phyloP scores from a whole-genome alignment of 345 rosid species.

The Brassica juncea region DNA sequence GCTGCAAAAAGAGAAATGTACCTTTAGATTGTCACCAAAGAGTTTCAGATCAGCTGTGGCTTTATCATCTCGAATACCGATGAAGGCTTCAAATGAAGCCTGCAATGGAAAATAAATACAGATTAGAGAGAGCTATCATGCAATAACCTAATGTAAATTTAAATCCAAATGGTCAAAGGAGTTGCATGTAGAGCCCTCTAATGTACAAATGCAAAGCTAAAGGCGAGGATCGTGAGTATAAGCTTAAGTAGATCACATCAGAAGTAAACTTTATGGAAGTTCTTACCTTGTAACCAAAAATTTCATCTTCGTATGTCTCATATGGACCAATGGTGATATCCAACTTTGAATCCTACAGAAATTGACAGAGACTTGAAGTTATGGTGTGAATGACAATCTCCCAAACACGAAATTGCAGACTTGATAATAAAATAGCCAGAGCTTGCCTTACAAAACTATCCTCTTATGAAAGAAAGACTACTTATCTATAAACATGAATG shows the following conservation, averaged over 20 bases:
- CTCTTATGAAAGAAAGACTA: background rate
- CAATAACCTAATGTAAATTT: background rate
- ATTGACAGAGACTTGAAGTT: background rate
- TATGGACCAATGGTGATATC: constrained; percentile 96
- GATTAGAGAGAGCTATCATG: constrained; percentile 6
- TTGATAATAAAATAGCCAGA: background rate
- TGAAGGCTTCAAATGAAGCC: constrained; percentile 92
- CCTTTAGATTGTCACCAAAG: constrained; percentile 87
- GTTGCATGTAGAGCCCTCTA: background rate
- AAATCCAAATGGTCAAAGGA: background rate
- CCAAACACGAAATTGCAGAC: background rate
- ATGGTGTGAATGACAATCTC: constrained; percentile 4
- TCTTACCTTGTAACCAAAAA: constrained; percentile 92
- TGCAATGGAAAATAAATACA: constrained; percentile 24
- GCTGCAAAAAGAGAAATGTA: constrained; percentile 25
- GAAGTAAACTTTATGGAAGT: background rate
- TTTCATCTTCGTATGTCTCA: constrained; percentile 89
- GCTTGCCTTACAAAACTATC: constrained; percentile 1
- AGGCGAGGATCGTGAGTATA: background rate
- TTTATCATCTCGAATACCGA: constrained; percentile 82
- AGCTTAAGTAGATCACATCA: constrained; percentile 6
- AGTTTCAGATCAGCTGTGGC: constrained; percentile 83
- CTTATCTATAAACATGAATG: background rate
- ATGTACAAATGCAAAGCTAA: background rate
- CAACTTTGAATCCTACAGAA: constrained; percentile 76